These are phyloP conservation scores for Botryotinia convoluta DNA, from an alignment of 2,329 filamentous ascomycete species.

Conservation along the genomic window DNA sequence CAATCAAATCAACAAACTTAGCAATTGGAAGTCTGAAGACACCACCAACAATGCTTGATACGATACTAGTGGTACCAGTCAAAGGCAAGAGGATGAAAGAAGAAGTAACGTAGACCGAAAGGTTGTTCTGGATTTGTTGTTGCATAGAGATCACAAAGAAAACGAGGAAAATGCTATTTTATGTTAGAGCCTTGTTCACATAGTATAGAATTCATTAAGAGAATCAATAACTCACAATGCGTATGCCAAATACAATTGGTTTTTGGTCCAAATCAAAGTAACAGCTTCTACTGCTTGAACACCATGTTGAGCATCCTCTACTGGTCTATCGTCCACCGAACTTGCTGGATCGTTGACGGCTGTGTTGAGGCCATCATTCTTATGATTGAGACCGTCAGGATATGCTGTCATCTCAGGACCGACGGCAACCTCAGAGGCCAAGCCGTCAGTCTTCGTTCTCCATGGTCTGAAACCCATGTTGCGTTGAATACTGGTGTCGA, in stretches of 20 bases:
- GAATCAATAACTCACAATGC: slow-evolving; percentile 24
- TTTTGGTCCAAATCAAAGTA: slow-evolving; percentile 33
- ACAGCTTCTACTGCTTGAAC: slow-evolving; percentile 33
- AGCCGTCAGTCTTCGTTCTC: slow-evolving; percentile 10
- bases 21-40: slow-evolving; percentile 46
- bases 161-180: slow-evolving; percentile 29
- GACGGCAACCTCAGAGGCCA: slow-evolving; percentile 3
- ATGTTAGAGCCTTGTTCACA: not conserved
- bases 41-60: slow-evolving; percentile 34
- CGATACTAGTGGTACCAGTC: slow-evolving; percentile 30
- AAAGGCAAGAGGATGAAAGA: slow-evolving; percentile 30
- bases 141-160: slow-evolving; percentile 35
- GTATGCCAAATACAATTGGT: slow-evolving; percentile 32
- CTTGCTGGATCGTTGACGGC: not conserved
- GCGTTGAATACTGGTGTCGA: not conserved
- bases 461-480: slow-evolving; percentile 4
- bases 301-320: slow-evolving; percentile 27
- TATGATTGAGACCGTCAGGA: slow-evolving; percentile 6
- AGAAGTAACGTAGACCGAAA: slow-evolving; percentile 31
- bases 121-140: slow-evolving; percentile 30
- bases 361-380: not conserved
- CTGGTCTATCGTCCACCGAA: slow-evolving; percentile 18
- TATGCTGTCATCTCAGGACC: not conserved
- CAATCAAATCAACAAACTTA: slow-evolving; percentile 66
- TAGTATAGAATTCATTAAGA: not conserved